Conservation (phyloP, 2,329 filamentous ascomycete species). For the Cordyceps cicadae region DNA sequence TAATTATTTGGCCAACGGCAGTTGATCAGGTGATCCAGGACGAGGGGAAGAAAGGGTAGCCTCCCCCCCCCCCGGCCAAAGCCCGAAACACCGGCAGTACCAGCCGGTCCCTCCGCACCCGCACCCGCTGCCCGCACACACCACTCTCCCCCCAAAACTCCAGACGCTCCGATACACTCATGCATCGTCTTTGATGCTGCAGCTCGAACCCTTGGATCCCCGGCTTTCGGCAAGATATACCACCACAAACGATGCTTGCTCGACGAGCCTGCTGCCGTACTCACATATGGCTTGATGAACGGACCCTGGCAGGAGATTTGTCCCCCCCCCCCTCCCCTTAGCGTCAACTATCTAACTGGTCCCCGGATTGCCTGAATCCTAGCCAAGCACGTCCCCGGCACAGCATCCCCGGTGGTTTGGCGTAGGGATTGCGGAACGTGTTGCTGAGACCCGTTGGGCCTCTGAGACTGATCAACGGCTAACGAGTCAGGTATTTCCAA, state of each 20-base stretch:
- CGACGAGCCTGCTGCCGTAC: too few relatives aligned
- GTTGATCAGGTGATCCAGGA: not conserved
- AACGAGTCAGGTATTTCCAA: too few relatives aligned
- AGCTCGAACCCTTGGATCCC: not conserved
- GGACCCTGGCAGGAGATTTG: not conserved
- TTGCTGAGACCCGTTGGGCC: not conserved
- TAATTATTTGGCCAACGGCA: not conserved
- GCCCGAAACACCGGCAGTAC: not conserved
- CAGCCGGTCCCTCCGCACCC: not conserved
- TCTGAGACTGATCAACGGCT: too few relatives aligned
- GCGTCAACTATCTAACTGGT: too few relatives aligned
- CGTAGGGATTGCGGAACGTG: slow-evolving; percentile 1
- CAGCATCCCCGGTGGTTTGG: not conserved
- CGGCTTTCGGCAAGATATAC: not conserved
- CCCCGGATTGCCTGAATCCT: too few relatives aligned
- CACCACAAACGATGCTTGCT: not conserved
- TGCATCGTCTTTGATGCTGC: not conserved
- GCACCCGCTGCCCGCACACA: not conserved
- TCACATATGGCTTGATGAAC: not conserved
- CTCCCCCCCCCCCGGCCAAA: too few relatives aligned
- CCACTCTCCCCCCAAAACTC: not conserved
- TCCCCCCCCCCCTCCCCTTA: too few relatives aligned
- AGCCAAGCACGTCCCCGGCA: too few relatives aligned
- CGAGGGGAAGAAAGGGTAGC: not conserved
- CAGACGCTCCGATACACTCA: not conserved